A percentile compares a stretch with the other conserved stretches of the same genome.
Evolutionary conservation across 2,329 filamentous ascomycete genomes (phyloP).

Genomic region (Fusarium compactum): DNA sequence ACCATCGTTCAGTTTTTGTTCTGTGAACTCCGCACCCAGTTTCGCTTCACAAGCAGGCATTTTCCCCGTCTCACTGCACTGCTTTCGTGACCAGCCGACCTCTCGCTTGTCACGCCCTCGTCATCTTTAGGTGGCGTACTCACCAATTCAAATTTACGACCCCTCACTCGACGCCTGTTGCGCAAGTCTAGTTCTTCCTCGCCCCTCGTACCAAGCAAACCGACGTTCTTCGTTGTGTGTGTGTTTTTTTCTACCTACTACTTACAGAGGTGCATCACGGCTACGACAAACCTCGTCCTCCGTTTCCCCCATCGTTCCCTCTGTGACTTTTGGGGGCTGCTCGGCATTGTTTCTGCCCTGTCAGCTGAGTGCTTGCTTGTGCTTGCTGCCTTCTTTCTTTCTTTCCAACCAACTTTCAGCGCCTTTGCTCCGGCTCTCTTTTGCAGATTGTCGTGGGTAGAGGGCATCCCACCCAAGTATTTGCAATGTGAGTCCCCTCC

Average conservation of each 20-base stretch:
- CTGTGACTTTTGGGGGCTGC: constrained; percentile 39
- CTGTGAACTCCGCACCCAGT: constrained; percentile 35
- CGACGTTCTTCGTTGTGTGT: constrained; percentile 38
- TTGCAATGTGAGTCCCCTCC: constrained; percentile 59
- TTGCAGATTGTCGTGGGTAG: constrained; percentile 61
- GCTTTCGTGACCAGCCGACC: constrained; percentile 44
- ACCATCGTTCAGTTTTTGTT: constrained; percentile 38
- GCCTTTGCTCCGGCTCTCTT: constrained; percentile 61
- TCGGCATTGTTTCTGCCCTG: constrained; percentile 39
- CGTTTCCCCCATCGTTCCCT: constrained; percentile 36
- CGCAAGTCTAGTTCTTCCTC: constrained; percentile 47
- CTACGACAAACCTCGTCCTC: constrained; percentile 41
- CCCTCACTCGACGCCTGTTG: constrained; percentile 44
- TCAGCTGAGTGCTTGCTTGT: constrained; percentile 33
- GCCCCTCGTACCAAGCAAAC: constrained; percentile 37
- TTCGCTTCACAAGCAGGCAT: constrained; percentile 40
- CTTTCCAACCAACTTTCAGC: constrained; percentile 40
- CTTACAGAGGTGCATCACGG: constrained; percentile 23
- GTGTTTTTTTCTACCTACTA: constrained; percentile 24
- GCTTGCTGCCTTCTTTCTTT: constrained; percentile 23
- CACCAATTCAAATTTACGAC: constrained; percentile 38
- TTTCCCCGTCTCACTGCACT: constrained; percentile 48
- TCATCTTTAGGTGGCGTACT: constrained; percentile 45
- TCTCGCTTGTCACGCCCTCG: constrained; percentile 44
- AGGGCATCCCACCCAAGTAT: constrained; percentile 54